phyloP scores from a whole-genome alignment of 768 basidiomycete species.

The Amanita subjunquillea region DNA sequence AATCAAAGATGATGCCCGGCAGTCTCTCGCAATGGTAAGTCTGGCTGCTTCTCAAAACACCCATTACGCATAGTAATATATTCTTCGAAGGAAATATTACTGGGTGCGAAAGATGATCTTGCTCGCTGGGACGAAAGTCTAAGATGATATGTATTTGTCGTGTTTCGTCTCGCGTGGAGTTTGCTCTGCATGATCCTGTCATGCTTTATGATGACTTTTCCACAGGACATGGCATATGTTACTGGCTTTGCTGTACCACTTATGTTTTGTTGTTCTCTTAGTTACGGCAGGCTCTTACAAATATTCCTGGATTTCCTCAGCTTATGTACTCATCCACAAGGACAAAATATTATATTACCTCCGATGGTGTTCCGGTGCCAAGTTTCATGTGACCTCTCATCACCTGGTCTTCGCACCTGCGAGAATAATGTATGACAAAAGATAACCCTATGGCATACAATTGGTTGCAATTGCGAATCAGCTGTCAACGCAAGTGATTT shows the following conservation, averaged over 20 bases:
- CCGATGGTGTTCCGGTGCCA: too few relatives aligned
- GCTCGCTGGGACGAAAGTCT: conserved; percentile 28
- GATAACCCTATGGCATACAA: too few relatives aligned
- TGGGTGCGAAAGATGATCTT: conserved; percentile 45
- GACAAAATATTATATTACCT: too few relatives aligned
- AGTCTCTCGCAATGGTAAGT: conserved; percentile 48
- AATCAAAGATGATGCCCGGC: conserved; percentile 57
- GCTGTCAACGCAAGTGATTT: too few relatives aligned
- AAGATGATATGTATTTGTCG: conserved; percentile 6
- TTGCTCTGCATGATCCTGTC: background rate
- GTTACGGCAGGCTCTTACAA: too few relatives aligned
- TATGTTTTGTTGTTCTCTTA: background rate
- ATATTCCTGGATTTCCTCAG: too few relatives aligned
- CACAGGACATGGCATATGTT: background rate
- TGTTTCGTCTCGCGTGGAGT: background rate
- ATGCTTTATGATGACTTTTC: background rate
- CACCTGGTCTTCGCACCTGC: too few relatives aligned
- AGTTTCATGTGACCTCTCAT: too few relatives aligned
- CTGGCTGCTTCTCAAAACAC: background rate
- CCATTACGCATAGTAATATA: background rate
- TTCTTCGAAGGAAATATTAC: conserved; percentile 32
- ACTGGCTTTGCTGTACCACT: background rate
- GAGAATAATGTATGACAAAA: too few relatives aligned
- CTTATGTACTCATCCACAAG: too few relatives aligned
- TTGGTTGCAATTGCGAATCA: too few relatives aligned